Percentiles rank a stretch among this genome's conserved stretches.
Evolutionary conservation across 306 rosid genomes (phyloP).

Genomic region (Cicer chorassanicum): DNA sequence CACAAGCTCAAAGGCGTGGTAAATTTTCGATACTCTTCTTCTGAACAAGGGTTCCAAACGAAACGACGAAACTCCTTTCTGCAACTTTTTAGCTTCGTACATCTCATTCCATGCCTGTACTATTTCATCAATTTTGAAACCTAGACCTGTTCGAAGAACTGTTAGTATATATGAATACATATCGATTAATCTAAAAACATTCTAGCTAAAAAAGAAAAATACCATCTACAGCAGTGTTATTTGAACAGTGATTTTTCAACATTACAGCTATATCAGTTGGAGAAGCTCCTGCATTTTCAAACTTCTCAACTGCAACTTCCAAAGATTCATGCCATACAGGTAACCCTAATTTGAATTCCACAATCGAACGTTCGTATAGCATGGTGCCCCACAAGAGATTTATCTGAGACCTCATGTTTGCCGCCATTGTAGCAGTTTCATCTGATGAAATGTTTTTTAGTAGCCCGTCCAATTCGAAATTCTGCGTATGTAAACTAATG

Average conservation of each 20-base stretch:
- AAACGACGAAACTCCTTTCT: constrained; percentile 72
- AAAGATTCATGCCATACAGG: constrained; percentile 80
- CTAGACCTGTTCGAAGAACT: constrained; percentile 58
- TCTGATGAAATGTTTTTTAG: constrained; percentile 53
- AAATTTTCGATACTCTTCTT: constrained; percentile 69
- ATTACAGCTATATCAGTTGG: constrained; percentile 76
- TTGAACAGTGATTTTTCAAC: constrained; percentile 87
- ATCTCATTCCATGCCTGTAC: constrained; percentile 91
- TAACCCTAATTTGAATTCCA: constrained; percentile 74
- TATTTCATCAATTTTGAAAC: constrained; percentile 84
- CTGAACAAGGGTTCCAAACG: constrained; percentile 83
- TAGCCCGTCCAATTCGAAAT: constrained; percentile 58
- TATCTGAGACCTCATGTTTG: constrained; percentile 77
- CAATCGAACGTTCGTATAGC: constrained; percentile 83
- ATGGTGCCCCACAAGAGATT: constrained; percentile 87
- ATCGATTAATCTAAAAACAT: constrained; percentile 23
- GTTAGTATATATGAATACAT: constrained; percentile 16
- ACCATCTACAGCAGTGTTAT: constrained; percentile 68
- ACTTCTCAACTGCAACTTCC: constrained; percentile 77
- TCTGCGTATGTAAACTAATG: constrained; percentile 50
- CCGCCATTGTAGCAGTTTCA: constrained; percentile 65
- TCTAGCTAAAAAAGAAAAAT: constrained; percentile 21
- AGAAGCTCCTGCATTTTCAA: constrained; percentile 88
- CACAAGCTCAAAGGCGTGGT: constrained; percentile 71
- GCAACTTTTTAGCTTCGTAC: constrained; percentile 82